A percentile compares a stretch with the other conserved stretches of the same genome.
phyloP scores from a whole-genome alignment of 106 monocot species.

The Allium sativum region DNA sequence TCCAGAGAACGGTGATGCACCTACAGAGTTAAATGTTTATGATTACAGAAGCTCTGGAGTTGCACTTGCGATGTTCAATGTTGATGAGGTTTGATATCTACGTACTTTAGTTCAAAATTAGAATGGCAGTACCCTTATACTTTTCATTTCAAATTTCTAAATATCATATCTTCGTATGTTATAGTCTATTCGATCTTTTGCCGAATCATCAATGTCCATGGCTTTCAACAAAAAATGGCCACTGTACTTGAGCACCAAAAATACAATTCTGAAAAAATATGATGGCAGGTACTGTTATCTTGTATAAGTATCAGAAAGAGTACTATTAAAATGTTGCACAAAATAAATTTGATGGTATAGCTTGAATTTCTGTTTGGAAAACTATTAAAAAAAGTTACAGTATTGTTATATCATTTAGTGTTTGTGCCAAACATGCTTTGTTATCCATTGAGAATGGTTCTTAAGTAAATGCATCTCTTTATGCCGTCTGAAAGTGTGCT shows the following conservation, averaged over 20 bases:
- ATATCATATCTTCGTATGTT: slow-evolving; percentile 6
- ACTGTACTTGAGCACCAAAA: slow-evolving; percentile 83
- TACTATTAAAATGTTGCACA: too few species aligned
- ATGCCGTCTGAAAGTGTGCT: too few species aligned
- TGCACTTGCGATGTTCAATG: slow-evolving; percentile 78
- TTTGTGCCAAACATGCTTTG: too few species aligned
- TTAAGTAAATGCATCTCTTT: too few species aligned
- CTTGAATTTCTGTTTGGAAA: too few species aligned
- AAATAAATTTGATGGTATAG: too few species aligned
- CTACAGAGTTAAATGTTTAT: slow-evolving; percentile 51
- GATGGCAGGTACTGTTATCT: slow-evolving; percentile 51
- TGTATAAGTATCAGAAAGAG: too few species aligned
- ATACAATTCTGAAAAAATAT: slow-evolving; percentile 80
- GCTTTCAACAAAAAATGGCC: slow-evolving; percentile 66
- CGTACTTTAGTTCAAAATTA: not conserved
- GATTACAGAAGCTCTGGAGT: slow-evolving; percentile 71
- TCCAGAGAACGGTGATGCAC: slow-evolving; percentile 35
- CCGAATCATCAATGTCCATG: slow-evolving; percentile 83
- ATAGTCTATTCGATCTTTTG: slow-evolving; percentile 76
- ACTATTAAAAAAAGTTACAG: too few species aligned
- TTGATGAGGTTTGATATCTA: slow-evolving; percentile 48
- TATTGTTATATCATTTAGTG: too few species aligned
- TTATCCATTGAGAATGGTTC: too few species aligned
- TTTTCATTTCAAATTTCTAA: not conserved
- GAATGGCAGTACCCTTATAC: not conserved